Percentiles rank a stretch among this genome's conserved stretches.
Evolutionary conservation across 306 rosid species (phyloP).

Genomic region (Gastrolobium bilobum): DNA sequence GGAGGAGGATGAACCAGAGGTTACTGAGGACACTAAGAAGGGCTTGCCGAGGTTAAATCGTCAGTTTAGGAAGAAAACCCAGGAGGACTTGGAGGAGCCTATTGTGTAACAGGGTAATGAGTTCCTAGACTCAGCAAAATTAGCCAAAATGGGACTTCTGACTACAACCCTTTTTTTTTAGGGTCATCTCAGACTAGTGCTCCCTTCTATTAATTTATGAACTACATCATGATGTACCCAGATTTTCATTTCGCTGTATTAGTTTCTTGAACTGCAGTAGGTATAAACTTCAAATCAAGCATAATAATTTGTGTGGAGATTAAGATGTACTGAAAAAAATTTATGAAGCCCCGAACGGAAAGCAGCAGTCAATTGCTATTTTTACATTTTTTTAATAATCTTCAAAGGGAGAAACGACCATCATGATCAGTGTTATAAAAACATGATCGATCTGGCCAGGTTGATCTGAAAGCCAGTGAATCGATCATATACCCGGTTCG

Average conservation of each 20-base stretch:
- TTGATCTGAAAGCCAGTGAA: too few relatives aligned
- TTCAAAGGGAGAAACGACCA: too few relatives aligned
- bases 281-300: slow-evolving; percentile 34
- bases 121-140: slow-evolving; percentile 19
- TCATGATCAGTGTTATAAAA: too few relatives aligned
- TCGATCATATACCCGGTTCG: too few relatives aligned
- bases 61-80: slow-evolving; percentile 71
- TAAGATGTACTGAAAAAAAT: neutral
- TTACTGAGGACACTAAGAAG: slow-evolving; percentile 47
- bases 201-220: slow-evolving; percentile 28
- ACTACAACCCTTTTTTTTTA: neutral
- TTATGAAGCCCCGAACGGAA: neutral
- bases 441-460: too few relatives aligned
- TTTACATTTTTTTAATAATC: neutral
- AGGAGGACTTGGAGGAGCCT: slow-evolving; percentile 58
- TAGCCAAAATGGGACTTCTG: slow-evolving; percentile 10
- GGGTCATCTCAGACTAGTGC: neutral
- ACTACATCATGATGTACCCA: slow-evolving; percentile 31
- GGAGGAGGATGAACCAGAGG: slow-evolving; percentile 88
- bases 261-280: neutral
- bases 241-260: neutral
- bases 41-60: slow-evolving; percentile 65
- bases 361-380: neutral
- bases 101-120: slow-evolving; percentile 15
- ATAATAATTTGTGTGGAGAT: slow-evolving; percentile 1